Base-by-base conservation (phyloP, 805 yeast species). In the Isabelozyma heimii region DNA sequence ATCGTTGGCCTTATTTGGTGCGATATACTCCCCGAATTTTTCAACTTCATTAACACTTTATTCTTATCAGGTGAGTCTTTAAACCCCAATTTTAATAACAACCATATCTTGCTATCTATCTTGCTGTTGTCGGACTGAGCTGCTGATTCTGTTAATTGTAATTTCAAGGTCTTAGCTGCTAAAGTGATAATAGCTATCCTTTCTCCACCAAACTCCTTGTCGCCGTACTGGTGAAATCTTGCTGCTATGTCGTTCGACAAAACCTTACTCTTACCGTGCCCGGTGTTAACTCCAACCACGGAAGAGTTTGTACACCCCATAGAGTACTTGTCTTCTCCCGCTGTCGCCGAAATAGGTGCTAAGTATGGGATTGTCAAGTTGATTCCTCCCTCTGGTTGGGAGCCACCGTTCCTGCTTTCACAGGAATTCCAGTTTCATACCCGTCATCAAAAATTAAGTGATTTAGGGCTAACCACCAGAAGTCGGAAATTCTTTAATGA, bases 401-500 rank as follows among this genome's bases (percentile, higher is more conserved):
- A 60, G 43, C 84, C 85, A 0, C 81, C 81, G 0, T 76, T 85
- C 52, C 74, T 82, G 47, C 67, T 87, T 16, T 74, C 85, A 44
- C 69, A 72, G 42, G 57, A 67, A 6, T 87, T 87, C 64, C 74
- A 66, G 44, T 87, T 88, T 59, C 84, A 81, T 52, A 85, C 90
- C 8, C 65, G 95, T 47, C 61, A 84, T n/a, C 94, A 87, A 61
- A 79, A 75, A 43, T 59, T 88, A 47, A 78, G 81, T 56, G 89
- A 86, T 60, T 67, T 88, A 58, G 83, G 85, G 24, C 61, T 88
- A 14, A 62, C 77, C 7, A 84, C 84, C 49, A 70, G 95, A 52
- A 80, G 85, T 33, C 70, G 91, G 43, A 69, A 76, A 50, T 82
- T 82, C 55, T 87, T 87, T 66, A 69, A 70, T 42, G 82, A 78